Base-by-base conservation (phyloP, 2,329 filamentous ascomycete genomes). In the Arthrinium puccinioides region DNA sequence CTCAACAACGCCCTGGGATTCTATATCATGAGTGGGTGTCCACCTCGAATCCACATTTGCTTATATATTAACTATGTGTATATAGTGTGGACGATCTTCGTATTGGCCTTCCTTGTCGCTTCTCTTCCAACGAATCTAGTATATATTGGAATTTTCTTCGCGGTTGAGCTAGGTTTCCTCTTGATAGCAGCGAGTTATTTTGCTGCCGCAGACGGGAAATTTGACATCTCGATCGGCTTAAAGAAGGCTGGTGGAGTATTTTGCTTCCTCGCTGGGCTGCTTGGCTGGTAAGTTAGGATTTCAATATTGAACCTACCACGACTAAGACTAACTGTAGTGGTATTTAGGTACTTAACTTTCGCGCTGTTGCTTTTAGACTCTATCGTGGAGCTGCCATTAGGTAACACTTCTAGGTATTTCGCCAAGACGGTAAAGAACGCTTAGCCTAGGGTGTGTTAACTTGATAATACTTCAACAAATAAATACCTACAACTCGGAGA, bases 1-100 rank as follows among this genome's bases (percentile, higher is more conserved):
- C 46, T 44, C 6, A 52, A 52, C 24, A 54, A 54, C 16, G 52
- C 49, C 7, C 38, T 54, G 3, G 51, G 51, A 1, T 45, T 54
- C 20, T 53, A 49, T 25, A 41, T 53, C 36, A 51, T 50, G 18
- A 35, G 50, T 53, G 32, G 14, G 41, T 38, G 5, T 1, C 2
- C 3, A 4, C 10, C 8, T 24, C 10, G n/a, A n/a, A n/a, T n/a
- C 23, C 34, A 23, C 10, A 32, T 19, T 4, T 5, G 13, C n/a
- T 6, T 23, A 20, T n/a, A 6, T n/a, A 13, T 10, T 21, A 10
- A 19, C 6, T 15, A 15, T 21, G 9, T 19, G 15, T 21, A 10
- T n/a, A 4, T 15, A 52, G 47, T 53, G 5, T 53, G 51, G 50
- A 41, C 48, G 2, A 34, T 53, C 4, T 53, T 54, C 9, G 46